Evolutionary conservation across 2,329 filamentous ascomycete genomes (phyloP).

Genomic region (Diaporthe ilicicola): DNA sequence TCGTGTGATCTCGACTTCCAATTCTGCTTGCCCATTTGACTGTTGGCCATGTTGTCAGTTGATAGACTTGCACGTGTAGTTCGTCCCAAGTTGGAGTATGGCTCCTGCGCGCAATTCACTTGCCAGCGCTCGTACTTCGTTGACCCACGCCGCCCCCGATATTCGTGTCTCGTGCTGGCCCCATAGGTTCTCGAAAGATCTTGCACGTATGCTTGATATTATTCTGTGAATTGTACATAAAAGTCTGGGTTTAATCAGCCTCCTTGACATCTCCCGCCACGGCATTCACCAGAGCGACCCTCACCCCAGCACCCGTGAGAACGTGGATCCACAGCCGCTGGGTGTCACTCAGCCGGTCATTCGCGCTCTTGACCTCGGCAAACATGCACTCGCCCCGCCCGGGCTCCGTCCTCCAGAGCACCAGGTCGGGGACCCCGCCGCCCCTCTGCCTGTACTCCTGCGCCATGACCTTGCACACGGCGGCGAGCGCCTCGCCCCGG

Average conservation of each 20-base stretch:
- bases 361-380: slow-evolving; percentile 81
- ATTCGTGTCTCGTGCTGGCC: not conserved
- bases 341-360: slow-evolving; percentile 94
- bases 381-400: slow-evolving; percentile 76
- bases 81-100: not conserved
- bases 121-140: not conserved
- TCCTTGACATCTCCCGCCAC: slow-evolving; percentile 61
- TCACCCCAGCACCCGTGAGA: slow-evolving; percentile 82
- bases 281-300: slow-evolving; percentile 81
- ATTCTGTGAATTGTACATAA: no score
- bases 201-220: not conserved
- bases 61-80: not conserved
- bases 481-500: slow-evolving; percentile 79
- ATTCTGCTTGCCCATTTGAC: no score
- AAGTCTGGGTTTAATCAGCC: slow-evolving; percentile 42
- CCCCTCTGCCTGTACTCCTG: slow-evolving; percentile 91
- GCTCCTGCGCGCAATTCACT: no score
- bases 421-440: slow-evolving; percentile 89
- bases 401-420: slow-evolving; percentile 75
- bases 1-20: no score
- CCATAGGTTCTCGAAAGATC: not conserved
- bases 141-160: not conserved
- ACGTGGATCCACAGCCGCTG: slow-evolving; percentile 98
- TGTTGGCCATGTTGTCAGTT: not conserved
- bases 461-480: slow-evolving; percentile 91